Base-by-base conservation (phyloP, 768 basidiomycete genomes). In the Mrakia frigida region DNA sequence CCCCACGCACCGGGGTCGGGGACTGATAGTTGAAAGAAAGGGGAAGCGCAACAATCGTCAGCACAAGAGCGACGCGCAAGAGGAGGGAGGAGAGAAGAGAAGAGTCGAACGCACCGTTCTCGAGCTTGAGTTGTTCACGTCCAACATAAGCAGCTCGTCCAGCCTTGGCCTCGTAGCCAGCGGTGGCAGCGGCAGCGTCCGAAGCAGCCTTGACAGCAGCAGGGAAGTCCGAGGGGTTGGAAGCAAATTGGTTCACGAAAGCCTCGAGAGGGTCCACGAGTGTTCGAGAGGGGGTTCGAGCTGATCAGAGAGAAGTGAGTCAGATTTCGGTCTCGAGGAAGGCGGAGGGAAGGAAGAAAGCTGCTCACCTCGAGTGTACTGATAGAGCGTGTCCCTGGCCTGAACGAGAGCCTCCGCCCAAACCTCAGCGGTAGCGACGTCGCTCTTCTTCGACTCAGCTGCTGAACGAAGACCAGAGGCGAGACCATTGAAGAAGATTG, bases 1-100 rank as follows among this genome's bases (percentile, higher is more conserved):
- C 93, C 93, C 92, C 93, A 93, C 41, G 94, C 94, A 50, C 94
- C 94, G 0, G 94, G 93, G 84, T 98, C 94, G 4, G 93, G 46
- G 21, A 50, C 46, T 50, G 16, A 50, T 21, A 4, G 21, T 21
- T 18, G 16, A 50, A 16, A 50, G 46, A 50, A 14, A 50, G 18
- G 13, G 18, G 18, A 21, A 50, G 46, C 5, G 6, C 1, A 50
- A 50, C n/a, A 18, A 14, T 50, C 46, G 46, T 50, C 46, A 50
- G 46, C 13, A 21, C 9, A 50, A 21, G 5, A 18, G 4, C 46
- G 18, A 50, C 46, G 46, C 16, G 46, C 46, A 18, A 50, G 46
- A 21, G 46, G 39, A 41, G 6, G 46, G 46, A 50, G 18, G 11
- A 14, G 6, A 50, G 16, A 14, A 2, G 6, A 6, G 18, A 50